Base-by-base conservation (phyloP, 1,139 yeast species). In the Scheffersomyces titani region DNA sequence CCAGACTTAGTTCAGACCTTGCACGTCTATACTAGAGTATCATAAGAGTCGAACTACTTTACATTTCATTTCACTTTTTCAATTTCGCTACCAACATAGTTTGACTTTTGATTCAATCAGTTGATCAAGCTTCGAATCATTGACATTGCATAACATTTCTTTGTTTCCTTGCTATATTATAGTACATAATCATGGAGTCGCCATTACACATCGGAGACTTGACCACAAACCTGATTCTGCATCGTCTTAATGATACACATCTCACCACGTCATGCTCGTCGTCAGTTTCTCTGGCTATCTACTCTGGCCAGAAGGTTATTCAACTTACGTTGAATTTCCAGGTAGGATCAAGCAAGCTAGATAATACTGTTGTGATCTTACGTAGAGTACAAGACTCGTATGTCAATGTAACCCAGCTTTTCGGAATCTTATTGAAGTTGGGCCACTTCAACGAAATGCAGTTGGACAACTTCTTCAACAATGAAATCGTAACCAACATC, bases 371-470 rank as follows among this genome's bases (percentile, higher is more conserved):
- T 21, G 56, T 67, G 19, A 68, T 80, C 6, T 72, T 80, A 59
- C 72, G 83, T 62, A 69, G 83, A 48, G 81, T 79, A 19, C 80
- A 76, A 58, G 84, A 80, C 63, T 77, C 82, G 19, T 80, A 73
- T 59, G 68, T 80, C 53, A 80, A 80, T 59, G 65, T 76, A n/a
- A 65, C 72, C 19, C 84, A 79, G 60, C 65, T 80, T 55, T 71
- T 80, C 57, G 60, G 63, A 19, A 69, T 79, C n/a, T 69, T 78
- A 53, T 66, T 70, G 18, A 65, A 61, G 44, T 67, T 77, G n/a
- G 73, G 70, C 19, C 63, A 67, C 51, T 70, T 74, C 52, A 63
- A 67, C 11, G 52, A 58, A 18, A 59, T 59, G 11, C 80, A 76
- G 59, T 61, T 73, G 22, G 67, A 66, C 19, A 72, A 67, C 50